Evolutionary conservation across 352 stramenopile genomes (phyloP).

Genomic region (Sclerospora graminicola): DNA sequence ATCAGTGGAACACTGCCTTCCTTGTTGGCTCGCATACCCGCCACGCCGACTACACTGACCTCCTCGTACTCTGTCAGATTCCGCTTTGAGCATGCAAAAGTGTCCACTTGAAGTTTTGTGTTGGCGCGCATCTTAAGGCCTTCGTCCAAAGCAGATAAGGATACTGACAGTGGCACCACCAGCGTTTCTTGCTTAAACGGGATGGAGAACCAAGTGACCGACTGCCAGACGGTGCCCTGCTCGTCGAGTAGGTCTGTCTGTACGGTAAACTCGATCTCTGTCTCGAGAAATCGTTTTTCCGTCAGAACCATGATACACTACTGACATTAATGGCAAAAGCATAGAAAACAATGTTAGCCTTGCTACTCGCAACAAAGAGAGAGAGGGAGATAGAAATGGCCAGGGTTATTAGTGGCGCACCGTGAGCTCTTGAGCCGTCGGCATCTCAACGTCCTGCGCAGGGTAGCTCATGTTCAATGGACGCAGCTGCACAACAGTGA

Average conservation of each 20-base stretch:
- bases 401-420: too few species aligned
- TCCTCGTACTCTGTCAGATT: slow-evolving; percentile 46
- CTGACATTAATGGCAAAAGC: neutral
- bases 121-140: slow-evolving; percentile 16
- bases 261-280: slow-evolving; percentile 60
- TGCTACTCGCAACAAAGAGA: neutral
- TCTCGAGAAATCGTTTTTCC: slow-evolving; percentile 59
- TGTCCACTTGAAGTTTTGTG: slow-evolving; percentile 6
- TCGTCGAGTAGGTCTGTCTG: slow-evolving; percentile 72
- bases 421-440: slow-evolving; percentile 24
- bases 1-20: slow-evolving; percentile 30
- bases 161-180: slow-evolving; percentile 35
- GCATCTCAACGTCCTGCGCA: slow-evolving; percentile 12
- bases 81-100: slow-evolving; percentile 32
- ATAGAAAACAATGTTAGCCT: neutral
- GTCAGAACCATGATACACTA: slow-evolving; percentile 72
- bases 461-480: slow-evolving; percentile 65
- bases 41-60: slow-evolving; percentile 38
- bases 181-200: slow-evolving; percentile 54
- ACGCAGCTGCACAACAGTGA: slow-evolving; percentile 69
- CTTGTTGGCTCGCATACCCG: slow-evolving; percentile 12
- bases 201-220: slow-evolving; percentile 44
- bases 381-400: too few species aligned
- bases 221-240: slow-evolving; percentile 68
- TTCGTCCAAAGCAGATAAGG: slow-evolving; percentile 29